Base-by-base conservation (phyloP, 352 stramenopile species). In the Pilasporangium apinafurcum region DNA sequence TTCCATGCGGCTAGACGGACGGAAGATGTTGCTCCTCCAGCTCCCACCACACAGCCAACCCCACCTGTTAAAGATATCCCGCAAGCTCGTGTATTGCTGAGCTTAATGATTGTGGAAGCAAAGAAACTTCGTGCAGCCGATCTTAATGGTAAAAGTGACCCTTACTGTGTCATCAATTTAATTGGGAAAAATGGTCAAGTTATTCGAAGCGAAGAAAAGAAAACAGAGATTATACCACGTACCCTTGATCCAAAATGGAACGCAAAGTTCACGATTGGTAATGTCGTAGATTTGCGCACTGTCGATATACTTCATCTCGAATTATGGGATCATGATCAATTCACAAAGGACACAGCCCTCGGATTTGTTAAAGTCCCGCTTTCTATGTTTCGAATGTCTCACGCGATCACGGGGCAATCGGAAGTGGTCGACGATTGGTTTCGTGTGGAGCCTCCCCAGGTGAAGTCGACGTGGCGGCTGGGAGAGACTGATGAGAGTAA, bases 371-470 rank as follows among this genome's bases (percentile, higher is more conserved):
- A 48, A 8, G 58, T 89, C 2, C 72, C 76, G 4, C 48, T 92
- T 5, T 78, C 64, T 3, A 63, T 56, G 6, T 89, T 89, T 39
- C 59, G 67, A 22, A 80, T 85, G 60, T 84, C 68, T 5, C 63
- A 73, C n/a, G 62, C 70, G 18, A 85, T 63, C 17, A 81, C 56
- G 4, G 54, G 35, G 5, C 63, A 84, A 17, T 85, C 77, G 0
- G 73, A 86, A 18, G 42, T 66, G 6, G 56, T 89, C 16, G 77
- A 89, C 39, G 61, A 57, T 7, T 86, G 70, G 71, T 89, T 86
- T 24, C 68, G 73, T 6, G 33, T 89, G 14, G 61, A 86, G 24
- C 68, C 68, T 2, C 73, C 71, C 4, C 32, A 49, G 20, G 56
- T 56, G 22, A 51, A 45, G 41, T 59, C 61, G 10, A 56, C 51